Evolutionary conservation across 2,329 filamentous ascomycete species (phyloP).

Genomic region (Aspergillus pseudotamarii): DNA sequence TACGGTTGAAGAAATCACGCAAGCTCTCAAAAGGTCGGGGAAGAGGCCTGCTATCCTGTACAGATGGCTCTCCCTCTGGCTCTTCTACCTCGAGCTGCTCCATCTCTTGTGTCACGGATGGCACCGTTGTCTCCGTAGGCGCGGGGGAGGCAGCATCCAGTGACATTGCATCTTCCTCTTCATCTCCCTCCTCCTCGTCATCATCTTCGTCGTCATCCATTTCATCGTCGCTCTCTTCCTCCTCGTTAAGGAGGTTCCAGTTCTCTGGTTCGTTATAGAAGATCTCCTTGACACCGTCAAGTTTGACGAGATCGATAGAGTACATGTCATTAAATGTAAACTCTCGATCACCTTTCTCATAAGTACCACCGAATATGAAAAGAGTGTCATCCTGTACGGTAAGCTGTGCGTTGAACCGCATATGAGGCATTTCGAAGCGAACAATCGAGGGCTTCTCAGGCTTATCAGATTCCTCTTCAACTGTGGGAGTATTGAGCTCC

Average conservation of each 20-base stretch:
- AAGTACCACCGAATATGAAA: conserved; percentile 94
- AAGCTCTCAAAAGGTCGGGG: conserved; percentile 82
- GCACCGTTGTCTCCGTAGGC: conserved; percentile 40
- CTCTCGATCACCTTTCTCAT: conserved; percentile 91
- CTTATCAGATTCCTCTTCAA: conserved; percentile 56
- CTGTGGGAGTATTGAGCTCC: conserved; percentile 48
- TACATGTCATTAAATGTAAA: conserved; percentile 96
- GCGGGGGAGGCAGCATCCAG: conserved; percentile 40
- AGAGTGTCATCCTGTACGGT: conserved; percentile 89
- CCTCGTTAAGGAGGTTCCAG: conserved; percentile 70
- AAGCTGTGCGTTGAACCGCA: conserved; percentile 86
- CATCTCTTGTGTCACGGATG: conserved; percentile 39
- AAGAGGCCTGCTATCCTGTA: conserved; percentile 76
- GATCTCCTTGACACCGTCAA: conserved; percentile 91
- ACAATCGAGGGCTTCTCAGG: conserved; percentile 64
- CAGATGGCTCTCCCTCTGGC: conserved; percentile 45
- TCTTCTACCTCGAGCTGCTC: conserved; percentile 43
- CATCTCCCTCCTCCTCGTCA: conserved; percentile 47
- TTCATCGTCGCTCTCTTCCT: conserved; percentile 63
- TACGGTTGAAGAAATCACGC: conserved; percentile 88
- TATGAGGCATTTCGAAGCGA: conserved; percentile 81
- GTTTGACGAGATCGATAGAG: conserved; percentile 87
- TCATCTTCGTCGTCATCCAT: conserved; percentile 47
- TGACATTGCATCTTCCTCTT: conserved; percentile 52
- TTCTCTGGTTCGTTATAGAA: conserved; percentile 84